A percentile compares a stretch with the other conserved stretches of the same genome.
These are phyloP conservation scores for Naganishia sp. DNA, from an alignment of 1,284 basidiomycete genomes.

Conservation along the genomic window DNA sequence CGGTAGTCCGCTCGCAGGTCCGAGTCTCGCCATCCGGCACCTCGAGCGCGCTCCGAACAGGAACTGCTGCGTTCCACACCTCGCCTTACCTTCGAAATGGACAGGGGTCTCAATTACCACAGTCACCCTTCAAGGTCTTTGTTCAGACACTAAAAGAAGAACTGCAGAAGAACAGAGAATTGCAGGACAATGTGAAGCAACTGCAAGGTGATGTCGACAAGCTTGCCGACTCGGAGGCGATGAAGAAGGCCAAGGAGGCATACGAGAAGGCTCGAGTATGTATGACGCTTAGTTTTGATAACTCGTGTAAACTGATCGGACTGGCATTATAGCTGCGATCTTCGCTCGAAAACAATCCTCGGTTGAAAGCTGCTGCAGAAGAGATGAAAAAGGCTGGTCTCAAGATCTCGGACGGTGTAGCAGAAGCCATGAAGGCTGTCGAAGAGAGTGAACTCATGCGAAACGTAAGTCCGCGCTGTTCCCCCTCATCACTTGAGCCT, in stretches of 20 bases:
- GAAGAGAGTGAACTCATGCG: slow-evolving; percentile 32
- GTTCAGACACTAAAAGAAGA: slow-evolving; percentile 92
- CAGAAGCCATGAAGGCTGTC: slow-evolving; percentile 33
- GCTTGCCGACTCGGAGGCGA: slow-evolving; percentile 93
- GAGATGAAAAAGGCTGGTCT: slow-evolving; percentile 85
- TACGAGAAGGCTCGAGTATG: slow-evolving; percentile 89
- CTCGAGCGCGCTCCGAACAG: background rate
- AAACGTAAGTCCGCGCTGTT: slow-evolving; percentile 17
- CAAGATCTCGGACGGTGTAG: slow-evolving; percentile 84
- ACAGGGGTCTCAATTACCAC: slow-evolving; percentile 64
- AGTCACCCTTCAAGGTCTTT: slow-evolving; percentile 93
- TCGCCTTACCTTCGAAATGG: slow-evolving; percentile 56
- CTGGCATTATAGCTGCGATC: slow-evolving; percentile 67
- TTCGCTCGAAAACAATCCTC: slow-evolving; percentile 95
- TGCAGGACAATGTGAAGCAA: slow-evolving; percentile 95
- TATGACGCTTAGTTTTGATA: background rate
- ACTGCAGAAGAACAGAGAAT: slow-evolving; percentile 86
- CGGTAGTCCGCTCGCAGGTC: slow-evolving; percentile 1
- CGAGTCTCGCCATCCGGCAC: slow-evolving; percentile 13
- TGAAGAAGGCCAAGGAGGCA: slow-evolving; percentile 84
- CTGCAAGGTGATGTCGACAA: slow-evolving; percentile 97
- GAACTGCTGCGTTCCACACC: slow-evolving; percentile 61
- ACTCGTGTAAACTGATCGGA: background rate
- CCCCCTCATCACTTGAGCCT: background rate
- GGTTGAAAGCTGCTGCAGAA: slow-evolving; percentile 84